These are phyloP conservation scores for Diaporthe citri DNA, from an alignment of 2,329 filamentous ascomycete species.

Conservation along the genomic window DNA sequence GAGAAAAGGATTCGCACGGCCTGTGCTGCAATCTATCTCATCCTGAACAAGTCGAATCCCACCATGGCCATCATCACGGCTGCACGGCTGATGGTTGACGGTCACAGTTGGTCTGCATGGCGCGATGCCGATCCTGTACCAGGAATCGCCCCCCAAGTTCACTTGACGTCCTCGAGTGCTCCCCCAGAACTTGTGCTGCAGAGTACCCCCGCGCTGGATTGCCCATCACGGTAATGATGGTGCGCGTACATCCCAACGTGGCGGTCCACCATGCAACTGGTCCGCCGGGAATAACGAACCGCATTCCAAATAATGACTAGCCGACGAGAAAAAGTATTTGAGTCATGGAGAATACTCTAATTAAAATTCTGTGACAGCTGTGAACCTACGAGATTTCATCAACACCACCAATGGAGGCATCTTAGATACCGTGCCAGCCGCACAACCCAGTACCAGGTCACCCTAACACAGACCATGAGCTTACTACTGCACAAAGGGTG, in stretches of 20 bases:
- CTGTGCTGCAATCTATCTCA: slow-evolving; percentile 6
- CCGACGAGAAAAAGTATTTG: background rate
- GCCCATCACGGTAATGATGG: slow-evolving; percentile 19
- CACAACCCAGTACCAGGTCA: background rate
- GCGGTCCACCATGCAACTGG: background rate
- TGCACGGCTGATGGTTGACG: background rate
- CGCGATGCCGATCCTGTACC: slow-evolving; percentile 9
- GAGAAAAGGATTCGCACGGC: background rate
- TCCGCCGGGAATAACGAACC: slow-evolving; percentile 11
- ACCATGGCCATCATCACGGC: background rate
- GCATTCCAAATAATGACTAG: slow-evolving; percentile 9
- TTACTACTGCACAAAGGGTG: slow-evolving; percentile 6
- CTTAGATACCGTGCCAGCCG: slow-evolving; percentile 14
- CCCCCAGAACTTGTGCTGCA: background rate
- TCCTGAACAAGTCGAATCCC: background rate
- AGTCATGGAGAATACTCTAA: slow-evolving; percentile 15
- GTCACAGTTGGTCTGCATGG: slow-evolving; percentile 8
- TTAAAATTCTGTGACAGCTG: slow-evolving; percentile 1
- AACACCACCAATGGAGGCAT: background rate
- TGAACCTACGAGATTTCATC: background rate
- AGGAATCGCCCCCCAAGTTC: background rate
- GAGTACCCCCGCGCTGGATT: slow-evolving; percentile 8
- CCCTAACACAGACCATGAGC: slow-evolving; percentile 13
- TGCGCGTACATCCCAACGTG: slow-evolving; percentile 3
- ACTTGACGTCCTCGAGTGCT: slow-evolving; percentile 7